These are phyloP conservation scores for Linnemannia hyalina DNA, from an alignment of 192 early-diverging fungal species.

Conservation along the genomic window DNA sequence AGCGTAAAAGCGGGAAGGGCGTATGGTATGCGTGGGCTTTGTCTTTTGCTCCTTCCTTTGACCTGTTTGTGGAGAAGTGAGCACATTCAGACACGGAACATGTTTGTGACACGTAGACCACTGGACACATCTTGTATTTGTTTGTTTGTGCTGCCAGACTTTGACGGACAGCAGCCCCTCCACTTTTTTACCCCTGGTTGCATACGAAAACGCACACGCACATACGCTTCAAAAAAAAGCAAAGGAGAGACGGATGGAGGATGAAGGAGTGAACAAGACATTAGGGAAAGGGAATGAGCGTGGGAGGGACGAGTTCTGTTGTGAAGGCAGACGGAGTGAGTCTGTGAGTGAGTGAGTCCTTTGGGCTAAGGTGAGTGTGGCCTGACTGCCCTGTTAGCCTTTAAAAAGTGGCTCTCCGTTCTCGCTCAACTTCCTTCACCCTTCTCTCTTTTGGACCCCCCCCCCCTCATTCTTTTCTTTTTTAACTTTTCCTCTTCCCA, in stretches of 20 bases:
- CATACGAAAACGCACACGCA: background rate
- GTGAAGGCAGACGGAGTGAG: background rate
- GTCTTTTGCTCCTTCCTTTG: background rate
- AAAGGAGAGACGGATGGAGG: background rate
- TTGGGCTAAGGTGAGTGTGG: background rate
- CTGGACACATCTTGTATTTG: background rate
- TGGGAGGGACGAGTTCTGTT: background rate
- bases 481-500: background rate
- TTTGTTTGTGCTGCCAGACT: background rate
- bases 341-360: background rate
- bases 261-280: background rate
- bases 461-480: background rate
- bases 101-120: background rate
- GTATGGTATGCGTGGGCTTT: background rate
- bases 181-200: too few relatives aligned
- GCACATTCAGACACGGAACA: background rate
- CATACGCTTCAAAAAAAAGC: background rate
- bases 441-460: too few relatives aligned
- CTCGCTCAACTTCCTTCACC: too few relatives aligned
- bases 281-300: background rate
- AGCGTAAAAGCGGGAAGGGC: too few relatives aligned
- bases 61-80: background rate
- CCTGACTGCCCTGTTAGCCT: background rate
- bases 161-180: background rate
- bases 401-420: background rate